Percentiles rank a stretch among this genome's conserved stretches.
Evolutionary conservation across 164 flowering plant species (phyloP).

Genomic region (Paratinospora sagittata): DNA sequence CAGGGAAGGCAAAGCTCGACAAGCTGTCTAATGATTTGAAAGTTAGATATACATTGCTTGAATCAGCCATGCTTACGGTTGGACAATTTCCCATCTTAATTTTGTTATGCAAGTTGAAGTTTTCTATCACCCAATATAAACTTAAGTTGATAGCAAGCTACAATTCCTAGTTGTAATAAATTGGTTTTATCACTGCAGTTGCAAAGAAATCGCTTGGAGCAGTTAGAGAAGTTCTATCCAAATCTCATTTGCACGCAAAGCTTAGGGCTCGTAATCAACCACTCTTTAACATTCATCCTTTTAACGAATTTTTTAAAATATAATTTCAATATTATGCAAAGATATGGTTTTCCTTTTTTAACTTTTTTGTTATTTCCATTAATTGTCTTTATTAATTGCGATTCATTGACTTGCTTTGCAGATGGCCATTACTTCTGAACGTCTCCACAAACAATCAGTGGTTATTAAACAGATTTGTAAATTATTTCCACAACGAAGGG

Average conservation of each 20-base stretch:
- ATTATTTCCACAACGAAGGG: slow-evolving; percentile 89
- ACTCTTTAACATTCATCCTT: slow-evolving; percentile 15
- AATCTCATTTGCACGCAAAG: slow-evolving; percentile 80
- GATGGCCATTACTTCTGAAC: slow-evolving; percentile 89
- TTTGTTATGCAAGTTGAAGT: slow-evolving; percentile 1
- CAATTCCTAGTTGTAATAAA: neutral
- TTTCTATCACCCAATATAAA: neutral
- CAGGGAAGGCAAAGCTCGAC: slow-evolving; percentile 69
- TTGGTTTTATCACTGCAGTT: slow-evolving; percentile 42
- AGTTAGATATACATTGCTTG: slow-evolving; percentile 58
- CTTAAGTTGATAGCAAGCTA: neutral
- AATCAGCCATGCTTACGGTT: slow-evolving; percentile 63
- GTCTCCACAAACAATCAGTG: slow-evolving; percentile 84
- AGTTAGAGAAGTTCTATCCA: slow-evolving; percentile 80
- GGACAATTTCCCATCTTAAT: slow-evolving; percentile 1
- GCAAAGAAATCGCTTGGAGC: slow-evolving; percentile 64
- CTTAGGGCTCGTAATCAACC: slow-evolving; percentile 57
- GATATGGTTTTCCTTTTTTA: neutral
- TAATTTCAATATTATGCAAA: neutral
- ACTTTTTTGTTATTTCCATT: neutral
- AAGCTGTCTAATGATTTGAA: slow-evolving; percentile 59
- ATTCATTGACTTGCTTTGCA: slow-evolving; percentile 28
- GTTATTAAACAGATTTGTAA: slow-evolving; percentile 87
- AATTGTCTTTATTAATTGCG: neutral
- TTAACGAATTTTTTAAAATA: neutral